Percentiles rank a stretch among this genome's conserved stretches.
phyloP scores from a whole-genome alignment of 225 moss, liverwort and hornwort species.

The Pseudisothecium myosuroides region DNA sequence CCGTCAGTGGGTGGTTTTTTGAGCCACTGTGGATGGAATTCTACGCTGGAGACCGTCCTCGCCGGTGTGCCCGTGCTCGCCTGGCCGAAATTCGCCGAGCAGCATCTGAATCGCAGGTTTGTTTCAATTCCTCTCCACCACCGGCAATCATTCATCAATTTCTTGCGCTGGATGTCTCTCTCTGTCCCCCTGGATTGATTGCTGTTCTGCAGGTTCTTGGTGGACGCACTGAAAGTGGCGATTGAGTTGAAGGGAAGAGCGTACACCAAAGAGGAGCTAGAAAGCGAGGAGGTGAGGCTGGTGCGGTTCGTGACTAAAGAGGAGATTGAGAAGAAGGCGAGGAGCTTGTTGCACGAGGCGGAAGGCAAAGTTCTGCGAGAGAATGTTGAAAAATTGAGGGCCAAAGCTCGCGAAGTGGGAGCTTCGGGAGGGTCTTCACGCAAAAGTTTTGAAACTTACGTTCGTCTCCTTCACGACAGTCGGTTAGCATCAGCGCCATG shows the following conservation, averaged over 20 bases:
- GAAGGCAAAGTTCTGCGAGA: background rate
- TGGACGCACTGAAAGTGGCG: constrained; percentile 9
- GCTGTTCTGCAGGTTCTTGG: constrained; percentile 1
- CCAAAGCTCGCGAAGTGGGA: background rate
- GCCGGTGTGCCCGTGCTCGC: constrained; percentile 30
- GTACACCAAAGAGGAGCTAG: constrained; percentile 1
- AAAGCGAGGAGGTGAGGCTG: background rate
- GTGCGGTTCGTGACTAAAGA: background rate
- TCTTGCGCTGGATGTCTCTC: background rate
- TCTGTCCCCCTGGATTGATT: background rate
- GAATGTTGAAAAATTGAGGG: background rate
- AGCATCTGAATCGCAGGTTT: constrained; percentile 22
- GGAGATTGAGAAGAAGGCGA: constrained; percentile 23
- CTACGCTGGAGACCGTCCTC: constrained; percentile 7
- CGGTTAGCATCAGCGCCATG: background rate
- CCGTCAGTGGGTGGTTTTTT: constrained; percentile 25
- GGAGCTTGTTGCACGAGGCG: constrained; percentile 1
- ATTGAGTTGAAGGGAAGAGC: constrained; percentile 4
- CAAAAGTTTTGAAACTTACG: constrained; percentile 15
- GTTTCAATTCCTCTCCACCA: background rate
- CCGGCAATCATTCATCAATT: too few species aligned
- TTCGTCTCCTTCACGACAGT: constrained; percentile 5
- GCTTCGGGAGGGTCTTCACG: constrained; percentile 10
- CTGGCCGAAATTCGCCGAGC: constrained; percentile 39
- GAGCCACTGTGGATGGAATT: constrained; percentile 52